Evolutionary conservation across 2,329 filamentous ascomycete species (phyloP).

Genomic region (Tympanopsis confertula): DNA sequence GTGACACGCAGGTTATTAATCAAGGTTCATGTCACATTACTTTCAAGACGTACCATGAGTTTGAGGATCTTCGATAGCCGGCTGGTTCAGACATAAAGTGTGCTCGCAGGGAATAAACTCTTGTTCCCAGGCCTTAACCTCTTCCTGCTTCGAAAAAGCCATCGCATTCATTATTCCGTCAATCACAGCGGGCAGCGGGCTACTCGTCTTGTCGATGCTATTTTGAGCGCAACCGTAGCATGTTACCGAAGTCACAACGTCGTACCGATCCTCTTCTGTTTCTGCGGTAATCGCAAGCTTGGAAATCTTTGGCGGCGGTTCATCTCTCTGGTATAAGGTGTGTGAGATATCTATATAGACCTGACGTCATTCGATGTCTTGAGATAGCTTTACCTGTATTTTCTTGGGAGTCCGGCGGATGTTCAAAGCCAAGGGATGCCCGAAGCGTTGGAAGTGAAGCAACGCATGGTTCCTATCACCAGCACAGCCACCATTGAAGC

Average conservation of each 20-base stretch:
- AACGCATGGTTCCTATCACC: slow-evolving; percentile 65
- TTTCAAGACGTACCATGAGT: slow-evolving; percentile 28
- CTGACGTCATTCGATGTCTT: no score
- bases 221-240: slow-evolving; percentile 65
- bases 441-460: slow-evolving; percentile 58
- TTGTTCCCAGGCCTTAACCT: slow-evolving; percentile 97
- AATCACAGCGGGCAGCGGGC: slow-evolving; percentile 61
- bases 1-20: no score
- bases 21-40: no score
- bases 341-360: no score
- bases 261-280: slow-evolving; percentile 84
- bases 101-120: slow-evolving; percentile 87
- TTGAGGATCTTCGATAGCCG: slow-evolving; percentile 54
- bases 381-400: slow-evolving; percentile 17
- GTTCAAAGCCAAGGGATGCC: slow-evolving; percentile 77
- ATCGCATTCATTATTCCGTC: slow-evolving; percentile 81
- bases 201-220: slow-evolving; percentile 54
- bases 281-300: slow-evolving; percentile 91
- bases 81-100: slow-evolving; percentile 68
- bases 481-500: slow-evolving; percentile 92
- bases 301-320: slow-evolving; percentile 87
- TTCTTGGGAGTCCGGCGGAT: slow-evolving; percentile 75
- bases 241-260: slow-evolving; percentile 62
- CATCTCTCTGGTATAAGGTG: slow-evolving; percentile 63
- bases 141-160: slow-evolving; percentile 84